Evolutionary conservation across 345 rosid genomes (phyloP), one percentile per base, ranked within the genome.

Genomic region (Gossypium longicalyx): DNA sequence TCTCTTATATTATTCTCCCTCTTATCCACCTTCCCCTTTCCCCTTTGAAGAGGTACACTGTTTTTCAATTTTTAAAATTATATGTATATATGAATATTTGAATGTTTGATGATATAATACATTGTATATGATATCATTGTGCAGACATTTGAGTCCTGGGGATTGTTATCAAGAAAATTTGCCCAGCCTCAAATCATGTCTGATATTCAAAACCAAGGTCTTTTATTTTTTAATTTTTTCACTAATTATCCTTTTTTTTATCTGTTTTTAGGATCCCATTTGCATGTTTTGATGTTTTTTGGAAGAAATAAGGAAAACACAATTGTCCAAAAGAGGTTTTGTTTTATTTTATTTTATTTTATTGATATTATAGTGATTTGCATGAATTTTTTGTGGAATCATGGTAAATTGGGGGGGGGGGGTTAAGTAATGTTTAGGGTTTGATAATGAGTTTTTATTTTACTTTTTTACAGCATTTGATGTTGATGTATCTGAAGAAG

Each of bases 41-140:
- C 81, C 63, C 79, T 85, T 76, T 73, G 82, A 86, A 79, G 85
- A 89, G 96, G 93, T 79, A 67, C 49, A n/a, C 16, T 48, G 43
- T 49, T 54, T 13, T 67, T 1, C 22, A 34, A 34, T 0, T 34
- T 34, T 34, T 34, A 4, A 34, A 34, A 5, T 34, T 34, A 34
- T 34, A 5, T 34, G 7, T 34, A 34, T 34, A 34, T 34, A 34
- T 5, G 41, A 34, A 1, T 34, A 53, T 53, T 62, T 34, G 20
- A 62, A 73, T 48, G 7, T 56, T 34, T 20, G 41, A 11, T 25
- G 53, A 7, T 44, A 49, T 53, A 53, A 53, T 20, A 38, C 43
- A 15, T 58, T 38, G 4, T 7, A 44, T 66, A 12, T 43, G 6
- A 1, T 19, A 16, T 44, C 56, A 51, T 15, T 51, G 1, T 80